phyloP scores from a whole-genome alignment of 441 rosid genomes.

The Sinapis alba region DNA sequence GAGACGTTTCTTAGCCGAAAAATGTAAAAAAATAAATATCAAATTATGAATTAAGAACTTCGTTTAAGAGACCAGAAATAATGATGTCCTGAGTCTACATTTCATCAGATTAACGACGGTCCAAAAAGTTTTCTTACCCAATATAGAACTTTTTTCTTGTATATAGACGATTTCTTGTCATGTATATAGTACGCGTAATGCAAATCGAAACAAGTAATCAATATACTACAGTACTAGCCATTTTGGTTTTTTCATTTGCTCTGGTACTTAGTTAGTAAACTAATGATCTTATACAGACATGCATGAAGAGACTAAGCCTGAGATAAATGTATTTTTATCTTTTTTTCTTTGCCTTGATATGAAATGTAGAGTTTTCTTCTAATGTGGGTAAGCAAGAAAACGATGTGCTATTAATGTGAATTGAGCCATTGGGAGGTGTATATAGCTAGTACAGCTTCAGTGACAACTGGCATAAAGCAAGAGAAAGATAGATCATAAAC shows the following conservation, averaged over 20 bases:
- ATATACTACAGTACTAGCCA: background rate
- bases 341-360: background rate
- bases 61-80: no score
- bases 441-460: background rate
- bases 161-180: background rate
- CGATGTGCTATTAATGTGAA: slow-evolving; percentile 14
- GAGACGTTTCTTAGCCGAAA: no score
- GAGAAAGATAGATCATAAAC: background rate
- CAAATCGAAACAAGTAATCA: background rate
- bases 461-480: slow-evolving; percentile 15
- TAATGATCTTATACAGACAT: background rate
- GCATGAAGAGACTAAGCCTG: background rate
- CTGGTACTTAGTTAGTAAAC: background rate
- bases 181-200: background rate
- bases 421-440: background rate
- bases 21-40: no score
- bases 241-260: background rate
- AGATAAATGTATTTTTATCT: background rate
- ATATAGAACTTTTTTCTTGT: background rate
- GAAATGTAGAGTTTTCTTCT: background rate
- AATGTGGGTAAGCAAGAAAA: background rate
- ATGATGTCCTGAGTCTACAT: background rate
- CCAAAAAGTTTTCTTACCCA: background rate
- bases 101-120: background rate
- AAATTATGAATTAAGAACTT: no score